Evolutionary conservation across 2,329 filamentous ascomycete species (phyloP), one percentile per base, ranked within the genome.

Genomic region (Falciphora oryzae): DNA sequence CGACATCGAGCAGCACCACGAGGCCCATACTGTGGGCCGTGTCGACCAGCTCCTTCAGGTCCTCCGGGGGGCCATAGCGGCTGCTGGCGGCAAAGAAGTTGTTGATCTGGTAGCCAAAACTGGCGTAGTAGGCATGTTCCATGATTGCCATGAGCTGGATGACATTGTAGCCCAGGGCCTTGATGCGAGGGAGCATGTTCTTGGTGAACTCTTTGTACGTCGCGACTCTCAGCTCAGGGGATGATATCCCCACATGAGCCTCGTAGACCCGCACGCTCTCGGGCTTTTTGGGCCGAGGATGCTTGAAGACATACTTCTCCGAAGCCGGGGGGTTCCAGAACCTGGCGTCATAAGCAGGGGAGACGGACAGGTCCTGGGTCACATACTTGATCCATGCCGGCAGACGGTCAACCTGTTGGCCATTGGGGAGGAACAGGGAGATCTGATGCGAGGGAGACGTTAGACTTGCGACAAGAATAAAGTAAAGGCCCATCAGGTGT

Each of bases 101-200:
- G 81, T 98, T 99, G 79, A 99, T 87, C 77, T 99, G 95, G 77
- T 99, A 99, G 60, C 95, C 95, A 72, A 99, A 99, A 73, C 94
- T 98, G 72, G 95, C 95, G 75, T 99, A 99, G 82, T 99, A 99
- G 62, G 95, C 95, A 78, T 99, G 95, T 75, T 99, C 95, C 94
- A 99, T 99, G 73, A 99, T 84, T 59, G 95, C 95, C 95, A 99
- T 99, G 68, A 99, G 83, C 75, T 99, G 95, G 70, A 99, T 98
- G 64, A 93, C 91, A 74, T 99, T 98, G 81, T 99, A 99, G 57
- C 94, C 95, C 58, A 98, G 82, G 68, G 87, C 81, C 73, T 93
- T 89, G 79, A 99, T 98, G 65, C 94, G 87, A 22, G 94, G 93
- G 10, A 99, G 85, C 84, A 97, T 93, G 75, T 91, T 92, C 72